These are phyloP conservation scores for Annulohypoxylon maeteangense DNA, from an alignment of 495 filamentous ascomycete genomes.

Conservation along the genomic window DNA sequence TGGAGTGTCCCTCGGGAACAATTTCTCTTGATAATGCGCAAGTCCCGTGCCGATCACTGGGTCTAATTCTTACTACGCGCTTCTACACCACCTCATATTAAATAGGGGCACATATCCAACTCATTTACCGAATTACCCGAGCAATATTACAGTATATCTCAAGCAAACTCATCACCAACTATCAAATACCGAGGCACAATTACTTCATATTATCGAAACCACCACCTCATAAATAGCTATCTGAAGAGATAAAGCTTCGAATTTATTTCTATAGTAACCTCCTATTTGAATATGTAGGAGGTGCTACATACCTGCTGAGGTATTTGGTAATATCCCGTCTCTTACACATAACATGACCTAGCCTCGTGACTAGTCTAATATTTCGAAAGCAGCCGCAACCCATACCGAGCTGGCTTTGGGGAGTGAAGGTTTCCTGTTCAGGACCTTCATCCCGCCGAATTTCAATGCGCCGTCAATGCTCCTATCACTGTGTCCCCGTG, in stretches of 20 bases:
- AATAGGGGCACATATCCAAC: neutral
- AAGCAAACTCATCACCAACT: neutral
- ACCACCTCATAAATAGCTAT: neutral
- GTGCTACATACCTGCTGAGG: neutral
- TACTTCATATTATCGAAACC: neutral
- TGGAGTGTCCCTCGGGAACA: neutral
- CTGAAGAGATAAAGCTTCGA: neutral
- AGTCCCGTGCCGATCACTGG: neutral
- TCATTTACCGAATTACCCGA: neutral
- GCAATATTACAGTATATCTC: no score
- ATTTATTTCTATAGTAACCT: neutral
- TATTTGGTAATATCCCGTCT: neutral
- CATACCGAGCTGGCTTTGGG: neutral
- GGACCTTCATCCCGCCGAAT: slow-evolving; percentile 3
- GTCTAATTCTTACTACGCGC: slow-evolving; percentile 10
- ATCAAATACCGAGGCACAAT: neutral
- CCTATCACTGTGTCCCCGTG: neutral
- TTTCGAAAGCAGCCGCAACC: neutral
- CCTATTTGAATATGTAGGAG: neutral
- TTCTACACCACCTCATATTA: neutral
- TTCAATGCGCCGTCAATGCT: slow-evolving; percentile 25
- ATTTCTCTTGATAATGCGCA: neutral
- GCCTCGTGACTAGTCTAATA: neutral
- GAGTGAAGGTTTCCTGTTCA: neutral
- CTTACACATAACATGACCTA: neutral